Conservation (phyloP, 73 alveolate species). For the Paramecium tetraurelia region DNA sequence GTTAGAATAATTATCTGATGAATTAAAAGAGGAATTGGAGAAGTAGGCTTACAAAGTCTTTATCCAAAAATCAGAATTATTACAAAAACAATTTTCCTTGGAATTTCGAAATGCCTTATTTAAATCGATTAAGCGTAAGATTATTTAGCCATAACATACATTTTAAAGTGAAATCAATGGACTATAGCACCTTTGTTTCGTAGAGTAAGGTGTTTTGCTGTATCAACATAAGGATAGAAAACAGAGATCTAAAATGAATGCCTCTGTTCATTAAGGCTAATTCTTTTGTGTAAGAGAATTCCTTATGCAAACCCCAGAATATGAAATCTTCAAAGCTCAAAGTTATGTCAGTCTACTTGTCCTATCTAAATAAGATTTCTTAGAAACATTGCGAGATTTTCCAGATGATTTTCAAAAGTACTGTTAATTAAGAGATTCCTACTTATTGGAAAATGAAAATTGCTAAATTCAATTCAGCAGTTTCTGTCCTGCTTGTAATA, state of each 20-base stretch:
- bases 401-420: background rate
- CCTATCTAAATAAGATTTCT: background rate
- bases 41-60: background rate
- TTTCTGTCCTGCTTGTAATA: conserved; percentile 15
- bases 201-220: background rate
- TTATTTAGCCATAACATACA: background rate
- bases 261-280: background rate
- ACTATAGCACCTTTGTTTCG: background rate
- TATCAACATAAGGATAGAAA: background rate
- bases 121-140: conserved; percentile 15
- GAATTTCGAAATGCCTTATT: conserved; percentile 15
- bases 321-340: background rate
- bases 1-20: background rate
- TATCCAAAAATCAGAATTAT: background rate
- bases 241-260: conserved; percentile 15
- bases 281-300: background rate
- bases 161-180: background rate
- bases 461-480: background rate
- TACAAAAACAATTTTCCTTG: background rate
- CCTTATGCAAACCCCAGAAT: background rate
- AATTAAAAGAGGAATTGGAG: conserved; percentile 4
- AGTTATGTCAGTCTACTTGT: conserved; percentile 30
- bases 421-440: background rate
- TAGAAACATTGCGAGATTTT: background rate
- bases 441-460: background rate